Conservation (phyloP, 1,139 yeast species). For the Geotrichum histeridarum region DNA sequence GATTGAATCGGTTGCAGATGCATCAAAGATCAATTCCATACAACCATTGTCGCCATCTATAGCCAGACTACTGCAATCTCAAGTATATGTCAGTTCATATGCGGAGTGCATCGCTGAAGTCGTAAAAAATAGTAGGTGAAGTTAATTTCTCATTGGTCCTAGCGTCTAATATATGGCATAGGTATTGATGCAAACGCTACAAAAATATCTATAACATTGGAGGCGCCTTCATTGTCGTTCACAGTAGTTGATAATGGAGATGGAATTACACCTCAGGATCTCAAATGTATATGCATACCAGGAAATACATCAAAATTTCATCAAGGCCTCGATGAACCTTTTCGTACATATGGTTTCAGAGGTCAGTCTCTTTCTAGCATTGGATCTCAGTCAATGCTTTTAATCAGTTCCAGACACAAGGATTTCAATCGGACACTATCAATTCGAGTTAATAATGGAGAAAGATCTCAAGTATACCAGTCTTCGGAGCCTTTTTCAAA, state of each 20-base stretch:
- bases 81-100: conserved; percentile 16
- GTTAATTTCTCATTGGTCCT: background rate
- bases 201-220: conserved; percentile 40
- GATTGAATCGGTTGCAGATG: too few species aligned
- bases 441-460: conserved; percentile 24
- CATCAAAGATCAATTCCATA: background rate
- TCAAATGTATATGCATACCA: conserved; percentile 36
- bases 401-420: conserved; percentile 34
- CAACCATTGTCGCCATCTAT: conserved; percentile 5
- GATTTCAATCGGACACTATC: conserved; percentile 40
- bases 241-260: conserved; percentile 50
- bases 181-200: conserved; percentile 51
- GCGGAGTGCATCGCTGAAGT: conserved; percentile 28
- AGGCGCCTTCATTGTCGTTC: conserved; percentile 40
- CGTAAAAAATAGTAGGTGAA: conserved; percentile 28
- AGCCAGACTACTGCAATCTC: conserved; percentile 9
- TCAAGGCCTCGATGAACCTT: conserved; percentile 32
- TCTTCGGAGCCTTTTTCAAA: conserved; percentile 6
- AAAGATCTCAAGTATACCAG: conserved; percentile 17
- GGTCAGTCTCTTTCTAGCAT: conserved; percentile 32
- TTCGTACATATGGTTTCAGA: conserved; percentile 38
- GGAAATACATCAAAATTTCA: conserved; percentile 47
- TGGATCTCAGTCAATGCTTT: conserved; percentile 26
- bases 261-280: conserved; percentile 52
- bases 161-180: background rate